phyloP scores from a whole-genome alignment of 495 filamentous ascomycete genomes.

The Penicillium flavigenum region DNA sequence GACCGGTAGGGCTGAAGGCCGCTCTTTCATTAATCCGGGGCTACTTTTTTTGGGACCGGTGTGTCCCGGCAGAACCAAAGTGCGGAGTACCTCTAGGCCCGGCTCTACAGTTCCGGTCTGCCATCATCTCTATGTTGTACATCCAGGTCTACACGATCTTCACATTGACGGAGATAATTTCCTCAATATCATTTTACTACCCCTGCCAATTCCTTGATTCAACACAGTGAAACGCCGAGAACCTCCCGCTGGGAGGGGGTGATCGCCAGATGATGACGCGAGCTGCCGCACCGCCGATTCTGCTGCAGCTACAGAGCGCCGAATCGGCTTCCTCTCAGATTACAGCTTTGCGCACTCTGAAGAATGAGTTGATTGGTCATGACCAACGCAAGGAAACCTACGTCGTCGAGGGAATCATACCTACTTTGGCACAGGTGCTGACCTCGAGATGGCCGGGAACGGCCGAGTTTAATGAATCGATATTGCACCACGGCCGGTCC shows the following conservation, averaged over 20 bases:
- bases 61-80: constrained; percentile 1
- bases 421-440: constrained; percentile 64
- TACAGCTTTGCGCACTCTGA: constrained; percentile 66
- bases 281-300: constrained; percentile 51
- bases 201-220: background rate
- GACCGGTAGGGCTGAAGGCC: background rate
- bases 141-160: background rate
- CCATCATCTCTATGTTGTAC: background rate
- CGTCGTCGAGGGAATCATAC: constrained; percentile 67
- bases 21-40: background rate
- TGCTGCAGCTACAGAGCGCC: constrained; percentile 61
- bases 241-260: constrained; percentile 33
- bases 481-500: constrained; percentile 18
- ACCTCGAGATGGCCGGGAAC: constrained; percentile 33
- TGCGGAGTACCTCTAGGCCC: constrained; percentile 11
- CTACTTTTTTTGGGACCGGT: background rate
- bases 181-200: background rate
- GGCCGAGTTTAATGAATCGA: constrained; percentile 36
- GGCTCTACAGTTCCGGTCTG: constrained; percentile 7
- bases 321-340: constrained; percentile 61
- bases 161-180: background rate
- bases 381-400: constrained; percentile 79
- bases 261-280: constrained; percentile 48
- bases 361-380: constrained; percentile 89
- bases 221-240: background rate